Base-by-base conservation (phyloP, 495 filamentous ascomycete species). In the Ramalina intermedia region DNA sequence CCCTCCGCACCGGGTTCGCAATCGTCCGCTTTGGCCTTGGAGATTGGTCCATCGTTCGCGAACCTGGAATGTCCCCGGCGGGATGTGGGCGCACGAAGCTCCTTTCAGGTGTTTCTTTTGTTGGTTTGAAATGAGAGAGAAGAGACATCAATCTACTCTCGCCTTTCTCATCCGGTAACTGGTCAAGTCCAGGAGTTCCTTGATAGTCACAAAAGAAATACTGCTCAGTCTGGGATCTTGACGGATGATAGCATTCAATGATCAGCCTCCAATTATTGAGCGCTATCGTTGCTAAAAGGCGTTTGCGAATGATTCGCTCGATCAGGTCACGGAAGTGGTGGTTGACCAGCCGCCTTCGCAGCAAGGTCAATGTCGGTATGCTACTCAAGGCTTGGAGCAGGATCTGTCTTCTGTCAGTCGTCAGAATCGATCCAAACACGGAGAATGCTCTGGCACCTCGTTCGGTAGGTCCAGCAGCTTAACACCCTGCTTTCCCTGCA, bases 181-280 rank as follows among this genome's bases (percentile, higher is more conserved):
- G 62, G 47, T 59, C 64, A 43, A 73, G 61, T 12, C 71, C 66
- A 23, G 68, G 70, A 6, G 79, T 87, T 38, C 71, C 74, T 6
- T 82, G 69, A 54, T 82, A 82, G 41, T 74, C 71, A 66, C 83
- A 86, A 60, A 74, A 79, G 2, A 83, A 73, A 40, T 78, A 79
- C 2, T 83, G 79, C 43, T 80, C 80, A 12, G 71, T 78, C 26
- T 83, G 64, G 59, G 77, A 81, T n/a, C 73, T 75, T 52, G 68
- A 75, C 0, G 85, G 85, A 53, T 82, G 82, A 58, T 80, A 87
- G 66, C 81, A 85, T 68, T 87, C 83, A 13, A 91, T 72, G 17
- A 87, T 78, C 24, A 88, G 63, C 37, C 75, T 69, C 58, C 81
- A 76, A 47, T 79, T 74, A 16, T 72, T 63, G 14, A 81, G 64